These are phyloP conservation scores for Xylaria sp. DNA, from an alignment of 2,329 filamentous ascomycete genomes.

Conservation along the genomic window DNA sequence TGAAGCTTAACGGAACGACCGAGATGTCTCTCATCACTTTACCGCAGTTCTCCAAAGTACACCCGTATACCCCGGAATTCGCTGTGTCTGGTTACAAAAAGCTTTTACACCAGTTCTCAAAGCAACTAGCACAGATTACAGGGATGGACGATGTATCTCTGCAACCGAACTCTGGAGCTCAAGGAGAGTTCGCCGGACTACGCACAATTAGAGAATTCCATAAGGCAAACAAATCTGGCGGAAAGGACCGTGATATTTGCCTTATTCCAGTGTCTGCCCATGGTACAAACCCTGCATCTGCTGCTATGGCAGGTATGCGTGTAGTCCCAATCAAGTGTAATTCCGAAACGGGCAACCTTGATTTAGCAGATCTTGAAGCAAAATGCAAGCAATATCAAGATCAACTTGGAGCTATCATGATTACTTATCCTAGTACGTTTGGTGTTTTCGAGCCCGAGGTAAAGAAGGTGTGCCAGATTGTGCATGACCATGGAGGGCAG, in stretches of 20 bases:
- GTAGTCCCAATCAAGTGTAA: slow-evolving; percentile 95
- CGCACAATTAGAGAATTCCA: slow-evolving; percentile 88
- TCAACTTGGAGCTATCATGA: slow-evolving; percentile 91
- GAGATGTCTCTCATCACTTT: slow-evolving; percentile 91
- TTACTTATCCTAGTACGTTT: slow-evolving; percentile 95
- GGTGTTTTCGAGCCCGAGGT: slow-evolving; percentile 93
- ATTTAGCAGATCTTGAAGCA: slow-evolving; percentile 83
- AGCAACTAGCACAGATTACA: slow-evolving; percentile 83
- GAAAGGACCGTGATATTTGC: slow-evolving; percentile 86
- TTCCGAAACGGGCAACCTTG: slow-evolving; percentile 85
- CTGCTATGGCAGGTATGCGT: slow-evolving; percentile 95
- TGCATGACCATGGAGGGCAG: slow-evolving; percentile 88
- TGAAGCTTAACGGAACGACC: slow-evolving; percentile 95
- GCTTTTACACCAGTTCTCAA: slow-evolving; percentile 78
- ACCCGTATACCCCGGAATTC: slow-evolving; percentile 78
- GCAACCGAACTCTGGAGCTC: slow-evolving; percentile 95
- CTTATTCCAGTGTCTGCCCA: slow-evolving; percentile 95
- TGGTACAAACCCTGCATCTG: slow-evolving; percentile 94
- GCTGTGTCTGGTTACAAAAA: slow-evolving; percentile 74
- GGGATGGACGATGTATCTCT: slow-evolving; percentile 90
- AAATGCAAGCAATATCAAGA: slow-evolving; percentile 91
- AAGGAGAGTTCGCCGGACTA: slow-evolving; percentile 93
- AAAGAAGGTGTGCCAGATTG: slow-evolving; percentile 84
- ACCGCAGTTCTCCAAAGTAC: slow-evolving; percentile 79
- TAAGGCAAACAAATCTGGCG: slow-evolving; percentile 70